Base-by-base conservation (phyloP, 2,329 filamentous ascomycete species). In the Monosporascus cannonballus region DNA sequence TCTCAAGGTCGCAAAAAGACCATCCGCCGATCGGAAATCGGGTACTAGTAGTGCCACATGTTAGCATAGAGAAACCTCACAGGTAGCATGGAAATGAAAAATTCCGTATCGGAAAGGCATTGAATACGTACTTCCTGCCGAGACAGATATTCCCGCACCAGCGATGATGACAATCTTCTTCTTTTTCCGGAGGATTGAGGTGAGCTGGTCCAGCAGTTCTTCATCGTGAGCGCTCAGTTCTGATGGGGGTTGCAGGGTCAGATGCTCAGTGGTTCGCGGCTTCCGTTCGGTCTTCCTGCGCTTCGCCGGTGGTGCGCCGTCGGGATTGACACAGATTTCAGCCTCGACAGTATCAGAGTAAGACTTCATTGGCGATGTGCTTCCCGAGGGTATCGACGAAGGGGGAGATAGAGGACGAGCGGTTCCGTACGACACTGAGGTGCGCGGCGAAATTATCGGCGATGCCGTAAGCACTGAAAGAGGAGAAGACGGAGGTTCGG, bases 101-200 rank as follows among this genome's bases (percentile, higher is more conserved):
- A 11, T 4, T 30, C 27, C 27, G 27, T 2, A 15, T 8, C 38
- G 53, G 22, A 15, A 36, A 34, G 37, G 52, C 38, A 48, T 8
- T 52, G 47, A 52, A 50, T 55, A 61, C 65, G 56, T 61, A 83
- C 86, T 67, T 79, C 94, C 94, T 61, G 94, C 93, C 51, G 93
- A 93, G 49, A 96, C 94, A 39, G 94, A 97, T 64, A 99, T 99
- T 56, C 94, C 94, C 58, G 94, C 94, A 54, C 94, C 94, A 47
- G 93, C 94, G 68, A 99, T 89, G 49, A 97, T 90, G 36, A 99
- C 90, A 67, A 99, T 96, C 75, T 96, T 96, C 73, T 92, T 89
- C 76, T 94, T 94, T 66, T 89, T 91, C 64, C 87, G 86, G 52
- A 99, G 72, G 24, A 85, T 86, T 44, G 85, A 81, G 45, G 92